Conservation (phyloP, 176 grass and related monocot genomes). For the Lolium multiflorum region DNA sequence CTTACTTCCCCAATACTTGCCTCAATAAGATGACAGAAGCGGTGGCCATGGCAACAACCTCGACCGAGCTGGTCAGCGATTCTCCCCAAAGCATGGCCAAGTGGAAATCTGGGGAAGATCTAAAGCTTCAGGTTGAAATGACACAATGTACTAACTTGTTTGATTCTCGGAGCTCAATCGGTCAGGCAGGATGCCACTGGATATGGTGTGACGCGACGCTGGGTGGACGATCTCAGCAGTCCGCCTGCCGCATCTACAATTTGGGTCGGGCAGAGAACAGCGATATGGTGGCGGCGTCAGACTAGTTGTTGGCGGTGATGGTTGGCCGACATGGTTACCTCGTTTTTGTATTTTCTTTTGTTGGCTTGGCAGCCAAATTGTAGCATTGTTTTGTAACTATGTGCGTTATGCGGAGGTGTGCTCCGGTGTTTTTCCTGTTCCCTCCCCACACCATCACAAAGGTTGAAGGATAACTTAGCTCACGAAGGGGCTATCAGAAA, state of each 20-base stretch:
- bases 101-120: not conserved
- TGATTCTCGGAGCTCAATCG: not conserved
- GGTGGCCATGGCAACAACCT: not conserved
- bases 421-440: no score
- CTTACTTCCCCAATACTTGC: constrained; percentile 17
- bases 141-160: not conserved
- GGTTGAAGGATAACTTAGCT: no score
- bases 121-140: not conserved
- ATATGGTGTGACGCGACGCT: not conserved
- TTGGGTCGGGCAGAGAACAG: not conserved
- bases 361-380: not conserved
- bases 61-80: not conserved
- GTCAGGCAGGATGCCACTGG: not conserved
- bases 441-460: no score
- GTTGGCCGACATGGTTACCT: not conserved
- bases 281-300: not conserved
- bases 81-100: not conserved
- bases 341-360: not conserved
- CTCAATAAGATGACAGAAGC: not conserved
- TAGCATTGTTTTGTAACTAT: no score
- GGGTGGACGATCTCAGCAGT: not conserved
- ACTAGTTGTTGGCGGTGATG: not conserved
- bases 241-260: not conserved
- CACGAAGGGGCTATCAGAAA: no score
- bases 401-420: no score